Evolutionary conservation across 768 basidiomycete genomes (phyloP).

Genomic region (Amanita exitialis): DNA sequence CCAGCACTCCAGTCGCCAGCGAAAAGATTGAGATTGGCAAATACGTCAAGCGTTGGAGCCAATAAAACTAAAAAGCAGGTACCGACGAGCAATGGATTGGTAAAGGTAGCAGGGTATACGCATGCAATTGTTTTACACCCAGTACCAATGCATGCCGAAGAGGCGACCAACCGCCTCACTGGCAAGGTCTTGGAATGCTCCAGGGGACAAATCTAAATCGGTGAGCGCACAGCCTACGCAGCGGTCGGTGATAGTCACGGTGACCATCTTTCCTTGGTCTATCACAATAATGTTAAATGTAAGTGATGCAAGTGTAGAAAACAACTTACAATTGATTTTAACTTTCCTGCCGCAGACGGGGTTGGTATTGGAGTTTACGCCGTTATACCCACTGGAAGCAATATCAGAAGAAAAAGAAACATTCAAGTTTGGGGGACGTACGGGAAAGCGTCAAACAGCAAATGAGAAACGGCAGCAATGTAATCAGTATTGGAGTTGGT

Average conservation of each 20-base stretch:
- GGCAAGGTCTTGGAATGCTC: constrained; percentile 45
- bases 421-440: constrained; percentile 21
- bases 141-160: constrained; percentile 37
- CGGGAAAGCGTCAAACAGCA: constrained; percentile 52
- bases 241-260: constrained; percentile 48
- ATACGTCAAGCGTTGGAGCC: constrained; percentile 19
- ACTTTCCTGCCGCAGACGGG: constrained; percentile 55
- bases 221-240: constrained; percentile 42
- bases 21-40: constrained; percentile 5
- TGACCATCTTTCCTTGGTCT: constrained; percentile 44
- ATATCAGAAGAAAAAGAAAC: constrained; percentile 1
- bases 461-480: constrained; percentile 49
- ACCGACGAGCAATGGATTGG: constrained; percentile 5
- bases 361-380: constrained; percentile 63
- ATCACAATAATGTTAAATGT: constrained; percentile 7
- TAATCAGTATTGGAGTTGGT: constrained; percentile 38
- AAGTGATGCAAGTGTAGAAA: not conserved
- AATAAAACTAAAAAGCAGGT: not conserved
- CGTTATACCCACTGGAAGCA: constrained; percentile 37
- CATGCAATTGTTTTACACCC: constrained; percentile 19
- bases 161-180: constrained; percentile 38
- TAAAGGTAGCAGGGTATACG: constrained; percentile 5
- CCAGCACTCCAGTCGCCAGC: constrained; percentile 12
- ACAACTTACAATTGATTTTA: constrained; percentile 37
- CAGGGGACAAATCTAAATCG: constrained; percentile 55